A percentile compares a stretch with the other conserved stretches of the same genome.
These are phyloP conservation scores for Fraxinus velutina DNA, from an alignment of 305 asterid species.

Conservation along the genomic window DNA sequence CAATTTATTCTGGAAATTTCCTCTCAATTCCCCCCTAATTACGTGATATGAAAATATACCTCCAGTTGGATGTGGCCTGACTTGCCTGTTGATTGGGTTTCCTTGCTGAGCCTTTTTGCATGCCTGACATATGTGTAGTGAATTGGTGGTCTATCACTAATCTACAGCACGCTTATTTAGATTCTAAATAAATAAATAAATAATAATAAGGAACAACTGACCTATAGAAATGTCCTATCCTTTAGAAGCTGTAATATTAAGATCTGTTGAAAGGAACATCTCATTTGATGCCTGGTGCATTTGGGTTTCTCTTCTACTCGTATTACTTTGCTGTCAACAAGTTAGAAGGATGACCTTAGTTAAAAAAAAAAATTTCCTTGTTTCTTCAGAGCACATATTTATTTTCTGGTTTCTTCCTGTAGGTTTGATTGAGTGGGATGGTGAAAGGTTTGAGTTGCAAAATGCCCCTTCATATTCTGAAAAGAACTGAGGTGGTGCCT, in stretches of 20 bases:
- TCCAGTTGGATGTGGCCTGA: too few species aligned
- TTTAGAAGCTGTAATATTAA: neutral
- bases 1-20: too few species aligned
- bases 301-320: neutral
- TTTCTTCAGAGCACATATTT: conserved; percentile 5
- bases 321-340: conserved; percentile 1
- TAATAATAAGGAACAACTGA: neutral
- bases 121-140: too few species aligned
- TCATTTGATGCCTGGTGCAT: neutral
- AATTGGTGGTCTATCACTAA: too few species aligned
- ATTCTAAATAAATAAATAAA: too few species aligned
- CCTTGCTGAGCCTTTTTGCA: too few species aligned
- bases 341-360: conserved; percentile 6
- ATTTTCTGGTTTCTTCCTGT: conserved; percentile 27
- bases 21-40: too few species aligned
- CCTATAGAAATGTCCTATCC: neutral
- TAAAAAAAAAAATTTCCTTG: neutral
- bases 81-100: too few species aligned
- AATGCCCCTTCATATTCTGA: conserved; percentile 95
- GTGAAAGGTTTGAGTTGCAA: conserved; percentile 70
- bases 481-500: conserved; percentile 93
- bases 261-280: neutral
- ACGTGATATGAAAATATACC: too few species aligned
- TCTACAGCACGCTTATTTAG: too few species aligned
- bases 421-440: conserved; percentile 99